Evolutionary conservation across 768 basidiomycete species (phyloP), one percentile per base, ranked within the genome.

Genomic region (Naganishia randhawae): DNA sequence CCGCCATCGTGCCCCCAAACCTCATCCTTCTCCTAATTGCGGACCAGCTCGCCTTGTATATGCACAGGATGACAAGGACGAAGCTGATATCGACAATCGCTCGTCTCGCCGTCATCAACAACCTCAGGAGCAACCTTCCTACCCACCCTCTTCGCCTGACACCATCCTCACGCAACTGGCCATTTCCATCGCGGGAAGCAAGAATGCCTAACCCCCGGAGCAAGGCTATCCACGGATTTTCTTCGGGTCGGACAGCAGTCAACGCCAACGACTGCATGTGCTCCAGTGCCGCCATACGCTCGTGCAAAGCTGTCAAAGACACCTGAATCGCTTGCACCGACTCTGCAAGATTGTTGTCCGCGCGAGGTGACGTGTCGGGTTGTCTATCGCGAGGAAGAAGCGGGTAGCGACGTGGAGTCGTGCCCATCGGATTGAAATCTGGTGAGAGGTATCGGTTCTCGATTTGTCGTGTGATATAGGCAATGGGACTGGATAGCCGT

Each of bases 51-150:
- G 57, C 57, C 22, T 25, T 39, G 32, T 39, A 61, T 22, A 61
- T 22, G 37, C 57, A 61, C 7, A 61, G 17, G 22, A 39, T 13
- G 17, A 61, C 57, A 10, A 61, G 37, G 22, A 61, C 57, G 41
- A 61, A 61, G 33, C 57, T 61, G 22, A 61, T 39, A 39, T 61
- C 57, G 37, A 61, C n/a, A 7, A 61, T 25, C 22, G 57, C 57
- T 25, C 57, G 29, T 29, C 57, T n/a, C 7, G 37, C 57, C 13
- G 57, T 61, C n/a, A n/a, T 37, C 37, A 61, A 14, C 37, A 61
- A 19, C 37, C 57, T 2, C 13, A 61, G 39, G n/a, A 61, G 39
- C 39, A 61, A 25, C 11, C 37, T 39, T 22, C 11, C 25, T 5
- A 41, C 32, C 57, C 57, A 61, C 11, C 57, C 57, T 13, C 33